phyloP scores from a whole-genome alignment of 176 grass and related monocot genomes.

The Secale cereale region DNA sequence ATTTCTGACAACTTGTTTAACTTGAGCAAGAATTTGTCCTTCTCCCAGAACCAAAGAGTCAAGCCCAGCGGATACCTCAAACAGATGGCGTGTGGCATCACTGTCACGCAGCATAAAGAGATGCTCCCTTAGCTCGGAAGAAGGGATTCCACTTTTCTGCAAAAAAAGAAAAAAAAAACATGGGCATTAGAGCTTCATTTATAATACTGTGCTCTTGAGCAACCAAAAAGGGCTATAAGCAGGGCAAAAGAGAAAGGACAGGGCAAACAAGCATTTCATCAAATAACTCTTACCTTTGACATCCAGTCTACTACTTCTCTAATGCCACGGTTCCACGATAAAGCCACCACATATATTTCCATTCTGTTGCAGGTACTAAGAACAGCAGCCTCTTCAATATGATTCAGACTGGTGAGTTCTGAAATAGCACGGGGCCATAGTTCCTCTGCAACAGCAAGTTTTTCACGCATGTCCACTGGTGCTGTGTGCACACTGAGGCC shows the following conservation, averaged over 20 bases:
- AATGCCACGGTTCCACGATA: constrained; percentile 97
- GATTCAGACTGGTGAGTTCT: constrained; percentile 78
- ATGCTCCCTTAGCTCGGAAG: constrained; percentile 74
- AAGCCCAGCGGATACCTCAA: constrained; percentile 83
- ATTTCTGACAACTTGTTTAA: constrained; percentile 85
- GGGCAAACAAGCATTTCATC: neutral
- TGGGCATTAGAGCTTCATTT: constrained; percentile 19
- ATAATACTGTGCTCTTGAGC: constrained; percentile 3
- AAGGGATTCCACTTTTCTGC: constrained; percentile 83
- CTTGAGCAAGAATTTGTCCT: constrained; percentile 86
- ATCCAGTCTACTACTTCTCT: constrained; percentile 98
- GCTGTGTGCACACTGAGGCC: constrained; percentile 93
- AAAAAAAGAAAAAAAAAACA: constrained; percentile 3
- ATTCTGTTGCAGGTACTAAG: constrained; percentile 99
- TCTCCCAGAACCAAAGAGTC: constrained; percentile 88
- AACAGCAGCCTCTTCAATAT: constrained; percentile 98
- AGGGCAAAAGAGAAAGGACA: neutral
- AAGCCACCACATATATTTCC: constrained; percentile 92
- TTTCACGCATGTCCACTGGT: constrained; percentile 95
- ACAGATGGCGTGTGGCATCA: constrained; percentile 77
- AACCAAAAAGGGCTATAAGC: constrained; percentile 26
- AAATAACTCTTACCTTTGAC: constrained; percentile 67
- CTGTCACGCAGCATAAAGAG: constrained; percentile 80
- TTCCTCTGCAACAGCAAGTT: constrained; percentile 88
- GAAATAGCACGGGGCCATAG: constrained; percentile 87